Base-by-base conservation (phyloP, 1,139 yeast genomes). In the Meyerozyma guilliermondii region DNA sequence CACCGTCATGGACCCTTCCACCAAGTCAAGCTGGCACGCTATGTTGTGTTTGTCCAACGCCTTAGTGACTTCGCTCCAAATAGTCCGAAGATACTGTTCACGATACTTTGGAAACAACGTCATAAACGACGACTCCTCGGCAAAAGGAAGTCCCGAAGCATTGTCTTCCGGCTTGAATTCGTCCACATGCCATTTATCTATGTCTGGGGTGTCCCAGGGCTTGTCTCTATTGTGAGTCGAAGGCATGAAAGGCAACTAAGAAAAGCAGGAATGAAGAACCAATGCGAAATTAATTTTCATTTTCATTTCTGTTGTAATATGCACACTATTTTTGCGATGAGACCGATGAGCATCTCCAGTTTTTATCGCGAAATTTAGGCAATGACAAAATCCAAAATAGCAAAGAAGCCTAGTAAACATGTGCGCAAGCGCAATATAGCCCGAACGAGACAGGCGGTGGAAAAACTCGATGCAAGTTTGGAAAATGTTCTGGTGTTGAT, bases 1-100 rank as follows among this genome's bases (percentile, higher is more conserved):
- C 18, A 92, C 98, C 0, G 96, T 83, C 98, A 92, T 92, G 8
- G 96, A 82, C 39, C 99, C 99, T 62, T 92, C 98, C 16, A 94
- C 96, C 52, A 92, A 70, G 65, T 92, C 89, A 50, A 92, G 71
- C 42, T 83, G 86, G 64, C 97, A 87, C 18, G 83, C 83, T 42
- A 92, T 74, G 46, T 86, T 83, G 55, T 81, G 81, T 43, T 77
- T 75, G 23, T 85, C 88, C 39, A 94, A 70, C 0, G 92, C 76
- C 51, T 78, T 80, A 2, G 97, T 88, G 8, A 92, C 95, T 52
- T 92, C 97, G 43, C 87, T 83, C 98, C 98, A 94, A 42, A 92
- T 79, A 45, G 87, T 83, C 56, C 89, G 83, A 48, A 92, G 71
- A 60, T 92, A 94, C 47, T 77, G 82, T 66, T 94, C 98, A 67